Base-by-base conservation (phyloP, 441 rosid species). In the Adansonia madagascariensis region DNA sequence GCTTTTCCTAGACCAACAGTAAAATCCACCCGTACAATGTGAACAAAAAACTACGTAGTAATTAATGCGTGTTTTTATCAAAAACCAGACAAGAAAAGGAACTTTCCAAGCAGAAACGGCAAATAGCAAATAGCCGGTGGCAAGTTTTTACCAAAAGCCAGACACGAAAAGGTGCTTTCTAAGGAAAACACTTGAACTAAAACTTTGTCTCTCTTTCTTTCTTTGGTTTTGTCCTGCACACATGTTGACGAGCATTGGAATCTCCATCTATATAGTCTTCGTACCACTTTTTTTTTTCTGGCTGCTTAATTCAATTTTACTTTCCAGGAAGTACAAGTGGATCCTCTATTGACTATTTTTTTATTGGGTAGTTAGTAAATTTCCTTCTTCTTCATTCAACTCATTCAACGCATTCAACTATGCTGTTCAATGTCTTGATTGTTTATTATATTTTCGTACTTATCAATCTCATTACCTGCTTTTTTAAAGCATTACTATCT, bases 351-450 rank as follows among this genome's bases (percentile, higher is more conserved):
- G 8, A 41, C 41, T 11, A 12, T 17, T 75, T 63, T 52, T 75
- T 65, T 35, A 35, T 64, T 55, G 53, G 64, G 11, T 20, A n/a
- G 44, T 78, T 66, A 27, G 49, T 67, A 59, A 10, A 68, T 47
- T 47, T 57, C 47, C 14, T 11, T 67, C 18, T 17, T 66, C 56
- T 64, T 80, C 56, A 8, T 75, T 69, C 41, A 6, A 49, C 2
- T 57, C 47, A 69, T 27, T 27, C 31, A 27, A 27, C 31, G 31
- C 31, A 53, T 63, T 74, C 27, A 78, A 55, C 27, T 0, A n/a
- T 67, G 39, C n/a, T 69, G 41, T 62, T 77, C 78, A 71, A 57
- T 63, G 60, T 61, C 67, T 65, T 10, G 22, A 50, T 71, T 18
- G n/a, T 56, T 18, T 59, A 4, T 6, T 46, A 41, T 53, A 15